These are phyloP conservation scores for Debaryomyces subglobosus DNA, from an alignment of 1,139 yeast genomes.

Conservation along the genomic window DNA sequence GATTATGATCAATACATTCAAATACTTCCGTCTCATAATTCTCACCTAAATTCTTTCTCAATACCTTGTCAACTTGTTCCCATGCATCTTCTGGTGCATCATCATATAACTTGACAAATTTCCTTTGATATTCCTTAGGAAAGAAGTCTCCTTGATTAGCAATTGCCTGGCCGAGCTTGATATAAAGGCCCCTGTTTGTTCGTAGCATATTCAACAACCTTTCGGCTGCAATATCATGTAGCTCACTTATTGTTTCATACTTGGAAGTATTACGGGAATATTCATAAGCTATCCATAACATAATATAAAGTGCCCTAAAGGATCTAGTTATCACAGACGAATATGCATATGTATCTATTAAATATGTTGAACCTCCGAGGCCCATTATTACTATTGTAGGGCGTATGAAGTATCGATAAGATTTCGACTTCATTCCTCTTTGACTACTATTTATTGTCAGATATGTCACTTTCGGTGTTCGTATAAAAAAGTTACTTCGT, in stretches of 20 bases:
- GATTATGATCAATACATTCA: slow-evolving; percentile 49
- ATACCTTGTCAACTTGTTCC: slow-evolving; percentile 50
- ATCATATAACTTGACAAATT: slow-evolving; percentile 63
- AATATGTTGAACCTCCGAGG: slow-evolving; percentile 25
- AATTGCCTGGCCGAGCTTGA: slow-evolving; percentile 75
- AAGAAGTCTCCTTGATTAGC: slow-evolving; percentile 72
- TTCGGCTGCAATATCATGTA: slow-evolving; percentile 66
- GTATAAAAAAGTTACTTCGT: neutral
- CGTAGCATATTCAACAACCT: slow-evolving; percentile 54
- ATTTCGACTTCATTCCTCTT: neutral
- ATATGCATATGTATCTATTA: slow-evolving; percentile 44
- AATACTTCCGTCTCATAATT: slow-evolving; percentile 50
- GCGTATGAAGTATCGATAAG: slow-evolving; percentile 4
- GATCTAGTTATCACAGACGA: slow-evolving; percentile 58
- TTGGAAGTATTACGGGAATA: slow-evolving; percentile 54
- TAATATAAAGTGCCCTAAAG: slow-evolving; percentile 48
- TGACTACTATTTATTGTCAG: neutral
- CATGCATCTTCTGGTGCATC: slow-evolving; percentile 72
- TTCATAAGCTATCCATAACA: slow-evolving; percentile 59
- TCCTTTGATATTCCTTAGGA: slow-evolving; percentile 61
- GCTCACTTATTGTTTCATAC: slow-evolving; percentile 43
- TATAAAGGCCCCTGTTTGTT: slow-evolving; percentile 70
- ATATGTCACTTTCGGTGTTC: neutral
- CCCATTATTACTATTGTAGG: slow-evolving; percentile 12
- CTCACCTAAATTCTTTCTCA: slow-evolving; percentile 49